Percentiles rank a stretch among this genome's conserved stretches.
phyloP scores from a whole-genome alignment of 441 rosid genomes.

The Aquilaria agallochum region DNA sequence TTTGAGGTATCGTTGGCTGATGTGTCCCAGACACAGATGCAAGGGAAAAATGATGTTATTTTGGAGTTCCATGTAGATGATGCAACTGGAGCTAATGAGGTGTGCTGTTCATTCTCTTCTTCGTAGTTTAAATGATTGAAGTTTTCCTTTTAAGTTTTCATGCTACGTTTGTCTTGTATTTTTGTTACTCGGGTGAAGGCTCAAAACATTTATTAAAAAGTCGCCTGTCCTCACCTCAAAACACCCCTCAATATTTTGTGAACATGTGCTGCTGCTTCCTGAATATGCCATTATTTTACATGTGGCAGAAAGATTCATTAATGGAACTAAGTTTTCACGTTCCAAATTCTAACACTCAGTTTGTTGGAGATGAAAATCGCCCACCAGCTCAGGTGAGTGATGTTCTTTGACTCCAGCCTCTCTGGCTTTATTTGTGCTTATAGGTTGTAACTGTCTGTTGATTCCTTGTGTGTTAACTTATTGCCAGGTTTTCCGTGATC shows the following conservation, averaged over 20 bases:
- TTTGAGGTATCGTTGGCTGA: slow-evolving; percentile 92
- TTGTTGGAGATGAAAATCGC: slow-evolving; percentile 86
- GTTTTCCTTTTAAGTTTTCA: slow-evolving; percentile 1
- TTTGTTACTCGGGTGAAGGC: too few species aligned
- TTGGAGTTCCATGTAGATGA: slow-evolving; percentile 98
- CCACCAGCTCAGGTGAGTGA: slow-evolving; percentile 79
- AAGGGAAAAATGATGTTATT: slow-evolving; percentile 87
- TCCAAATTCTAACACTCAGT: slow-evolving; percentile 86
- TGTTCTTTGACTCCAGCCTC: slow-evolving; percentile 2
- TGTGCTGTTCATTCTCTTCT: slow-evolving; percentile 10
- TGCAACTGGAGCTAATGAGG: slow-evolving; percentile 97
- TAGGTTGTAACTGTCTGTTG: not conserved
- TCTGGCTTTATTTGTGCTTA: not conserved
- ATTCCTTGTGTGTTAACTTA: not conserved
- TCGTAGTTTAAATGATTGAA: not conserved
- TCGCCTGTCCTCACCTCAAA: too few species aligned
- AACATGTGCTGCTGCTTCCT: not conserved
- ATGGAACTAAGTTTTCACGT: slow-evolving; percentile 97
- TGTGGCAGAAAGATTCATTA: slow-evolving; percentile 82
- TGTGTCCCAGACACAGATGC: slow-evolving; percentile 89
- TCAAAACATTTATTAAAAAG: too few species aligned
- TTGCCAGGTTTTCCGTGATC: slow-evolving; percentile 71
- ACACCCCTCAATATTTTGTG: too few species aligned
- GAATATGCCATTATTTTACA: not conserved
- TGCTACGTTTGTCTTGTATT: not conserved